phyloP scores from a whole-genome alignment of 1,139 yeast genomes.

The Magnusiomyces suaveolens region DNA sequence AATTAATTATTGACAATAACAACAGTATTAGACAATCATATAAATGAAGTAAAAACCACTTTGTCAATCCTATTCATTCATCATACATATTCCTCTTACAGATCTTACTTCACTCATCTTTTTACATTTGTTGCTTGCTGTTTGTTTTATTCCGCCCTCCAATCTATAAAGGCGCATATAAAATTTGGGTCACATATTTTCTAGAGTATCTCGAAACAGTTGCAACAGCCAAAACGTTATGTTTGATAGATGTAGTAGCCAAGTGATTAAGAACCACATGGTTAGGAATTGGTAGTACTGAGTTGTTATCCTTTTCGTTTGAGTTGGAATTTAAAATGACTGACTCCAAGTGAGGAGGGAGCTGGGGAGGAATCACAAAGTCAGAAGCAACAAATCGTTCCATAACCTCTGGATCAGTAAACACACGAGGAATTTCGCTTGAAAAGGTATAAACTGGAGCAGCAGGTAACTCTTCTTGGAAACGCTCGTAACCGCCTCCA shows the following conservation, averaged over 20 bases:
- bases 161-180: constrained; percentile 17
- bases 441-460: constrained; percentile 51
- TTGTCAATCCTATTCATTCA: no score
- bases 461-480: constrained; percentile 40
- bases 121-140: no score
- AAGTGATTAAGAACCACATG: constrained; percentile 84
- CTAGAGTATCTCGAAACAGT: constrained; percentile 79
- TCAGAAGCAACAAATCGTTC: constrained; percentile 32
- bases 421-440: constrained; percentile 77
- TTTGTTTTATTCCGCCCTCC: background rate
- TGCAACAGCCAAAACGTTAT: constrained; percentile 70
- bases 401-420: constrained; percentile 39
- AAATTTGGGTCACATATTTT: constrained; percentile 50
- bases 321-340: constrained; percentile 68
- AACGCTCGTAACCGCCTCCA: constrained; percentile 14
- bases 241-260: constrained; percentile 81
- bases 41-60: no score
- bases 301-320: constrained; percentile 34
- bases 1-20: no score
- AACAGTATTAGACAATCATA: no score
- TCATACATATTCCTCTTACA: no score
- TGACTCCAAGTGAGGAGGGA: constrained; percentile 84
- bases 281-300: constrained; percentile 79
- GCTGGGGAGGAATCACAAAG: constrained; percentile 77
- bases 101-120: background rate